phyloP scores from a whole-genome alignment of 2,329 filamentous ascomycete genomes.

The Thielaviopsis populi region DNA sequence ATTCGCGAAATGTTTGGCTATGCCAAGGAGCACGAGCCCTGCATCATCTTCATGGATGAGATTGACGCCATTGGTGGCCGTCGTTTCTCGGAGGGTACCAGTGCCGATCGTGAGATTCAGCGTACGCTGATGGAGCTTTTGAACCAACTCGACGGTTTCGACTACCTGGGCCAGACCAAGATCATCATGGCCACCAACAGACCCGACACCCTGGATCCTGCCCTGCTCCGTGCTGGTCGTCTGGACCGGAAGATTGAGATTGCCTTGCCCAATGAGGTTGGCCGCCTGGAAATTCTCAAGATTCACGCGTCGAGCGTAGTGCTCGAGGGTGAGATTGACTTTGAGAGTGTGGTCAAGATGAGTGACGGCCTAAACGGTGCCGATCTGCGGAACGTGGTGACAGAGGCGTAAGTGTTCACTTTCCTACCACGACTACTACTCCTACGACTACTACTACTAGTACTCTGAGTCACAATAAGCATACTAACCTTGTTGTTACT shows the following conservation, averaged over 20 bases:
- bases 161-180: constrained; percentile 98
- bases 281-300: constrained; percentile 91
- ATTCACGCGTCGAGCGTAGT: constrained; percentile 81
- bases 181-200: constrained; percentile 99
- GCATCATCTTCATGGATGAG: constrained; percentile 99
- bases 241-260: constrained; percentile 98
- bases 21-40: constrained; percentile 97
- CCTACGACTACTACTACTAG: background rate
- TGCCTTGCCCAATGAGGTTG: constrained; percentile 89
- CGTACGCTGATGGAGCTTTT: constrained; percentile 96
- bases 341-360: constrained; percentile 99
- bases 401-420: constrained; percentile 72
- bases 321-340: constrained; percentile 90
- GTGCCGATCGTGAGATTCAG: constrained; percentile 94
- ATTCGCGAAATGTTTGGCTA: constrained; percentile 99
- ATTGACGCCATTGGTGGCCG: constrained; percentile 97
- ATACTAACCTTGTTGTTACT: constrained; percentile 20
- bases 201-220: constrained; percentile 89
- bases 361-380: constrained; percentile 95
- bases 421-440: background rate
- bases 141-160: constrained; percentile 96
- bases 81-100: constrained; percentile 92
- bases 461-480: constrained; percentile 19
- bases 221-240: constrained; percentile 78
- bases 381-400: constrained; percentile 93